Conservation (phyloP, 495 filamentous ascomycete genomes). For the Aspergillus steynii region DNA sequence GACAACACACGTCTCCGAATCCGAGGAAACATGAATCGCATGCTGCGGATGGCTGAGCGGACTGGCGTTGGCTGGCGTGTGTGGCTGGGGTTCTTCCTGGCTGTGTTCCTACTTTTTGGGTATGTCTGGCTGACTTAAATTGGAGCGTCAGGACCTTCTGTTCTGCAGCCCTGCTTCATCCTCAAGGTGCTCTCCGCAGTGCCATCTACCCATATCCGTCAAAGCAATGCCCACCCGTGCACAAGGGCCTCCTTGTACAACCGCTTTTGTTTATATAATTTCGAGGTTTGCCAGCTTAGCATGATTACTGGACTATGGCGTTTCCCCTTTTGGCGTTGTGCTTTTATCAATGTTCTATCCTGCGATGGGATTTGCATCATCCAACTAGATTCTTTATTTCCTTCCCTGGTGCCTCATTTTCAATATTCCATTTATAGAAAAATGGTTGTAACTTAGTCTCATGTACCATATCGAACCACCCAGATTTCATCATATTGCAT, state of each 20-base stretch:
- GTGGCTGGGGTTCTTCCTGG: constrained; percentile 84
- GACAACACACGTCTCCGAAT: constrained; percentile 78
- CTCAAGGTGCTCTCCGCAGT: not conserved
- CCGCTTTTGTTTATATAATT: not conserved
- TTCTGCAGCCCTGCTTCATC: not conserved
- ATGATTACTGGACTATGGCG: not conserved
- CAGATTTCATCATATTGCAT: not conserved
- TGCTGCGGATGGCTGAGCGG: constrained; percentile 92
- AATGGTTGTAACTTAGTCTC: not conserved
- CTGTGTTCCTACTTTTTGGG: constrained; percentile 76
- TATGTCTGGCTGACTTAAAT: constrained; percentile 80
- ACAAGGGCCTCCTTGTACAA: not conserved
- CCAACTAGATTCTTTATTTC: not conserved
- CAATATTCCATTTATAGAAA: not conserved
- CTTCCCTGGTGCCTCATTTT: not conserved
- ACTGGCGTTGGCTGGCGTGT: constrained; percentile 94
- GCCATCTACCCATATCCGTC: not conserved
- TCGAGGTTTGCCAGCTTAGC: not conserved
- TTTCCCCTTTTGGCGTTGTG: not conserved
- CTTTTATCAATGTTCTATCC: not conserved
- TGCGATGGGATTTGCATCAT: not conserved
- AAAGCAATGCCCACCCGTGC: not conserved
- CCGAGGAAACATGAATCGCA: constrained; percentile 91
- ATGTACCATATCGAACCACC: too few species aligned
- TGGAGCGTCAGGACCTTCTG: not conserved